Evolutionary conservation across 2,329 filamentous ascomycete genomes (phyloP).

Genomic region (Ustilaginoidea virens): DNA sequence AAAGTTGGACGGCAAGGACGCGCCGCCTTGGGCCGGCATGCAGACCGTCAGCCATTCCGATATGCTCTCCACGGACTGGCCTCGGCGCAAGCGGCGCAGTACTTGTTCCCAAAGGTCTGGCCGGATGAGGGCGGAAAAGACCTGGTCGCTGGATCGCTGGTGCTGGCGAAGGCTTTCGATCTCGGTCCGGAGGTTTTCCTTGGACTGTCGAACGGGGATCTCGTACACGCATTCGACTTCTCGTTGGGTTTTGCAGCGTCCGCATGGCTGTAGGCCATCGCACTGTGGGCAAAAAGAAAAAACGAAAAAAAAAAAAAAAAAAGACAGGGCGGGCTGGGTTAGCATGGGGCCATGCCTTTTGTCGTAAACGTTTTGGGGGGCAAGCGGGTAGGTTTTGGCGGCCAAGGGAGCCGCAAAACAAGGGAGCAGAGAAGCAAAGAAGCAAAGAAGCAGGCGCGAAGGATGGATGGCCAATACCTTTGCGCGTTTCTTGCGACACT

Average conservation of each 20-base stretch:
- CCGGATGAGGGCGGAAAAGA: constrained; percentile 37
- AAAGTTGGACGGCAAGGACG: constrained; percentile 13
- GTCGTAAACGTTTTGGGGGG: background rate
- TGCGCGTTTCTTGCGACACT: constrained; percentile 46
- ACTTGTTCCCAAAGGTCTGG: constrained; percentile 39
- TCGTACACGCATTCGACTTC: constrained; percentile 45
- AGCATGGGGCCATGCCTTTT: too few species aligned
- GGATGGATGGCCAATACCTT: too few species aligned
- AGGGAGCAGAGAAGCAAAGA: background rate
- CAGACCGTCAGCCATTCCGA: constrained; percentile 34
- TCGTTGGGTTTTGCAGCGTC: constrained; percentile 37
- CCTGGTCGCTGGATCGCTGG: constrained; percentile 37
- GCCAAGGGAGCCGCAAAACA: too few species aligned
- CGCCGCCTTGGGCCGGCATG: constrained; percentile 15
- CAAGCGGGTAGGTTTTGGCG: background rate
- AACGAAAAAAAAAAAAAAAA: background rate
- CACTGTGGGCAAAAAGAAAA: constrained; percentile 25
- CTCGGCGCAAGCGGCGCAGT: constrained; percentile 33
- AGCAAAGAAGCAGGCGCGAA: too few species aligned
- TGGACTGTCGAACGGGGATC: constrained; percentile 46
- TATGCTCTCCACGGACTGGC: constrained; percentile 38
- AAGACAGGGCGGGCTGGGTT: background rate
- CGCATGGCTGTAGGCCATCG: constrained; percentile 41
- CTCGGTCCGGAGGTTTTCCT: constrained; percentile 43
- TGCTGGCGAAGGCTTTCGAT: constrained; percentile 40